These are phyloP conservation scores for Tuber aestivum DNA, from an alignment of 495 filamentous ascomycete species.

Conservation along the genomic window DNA sequence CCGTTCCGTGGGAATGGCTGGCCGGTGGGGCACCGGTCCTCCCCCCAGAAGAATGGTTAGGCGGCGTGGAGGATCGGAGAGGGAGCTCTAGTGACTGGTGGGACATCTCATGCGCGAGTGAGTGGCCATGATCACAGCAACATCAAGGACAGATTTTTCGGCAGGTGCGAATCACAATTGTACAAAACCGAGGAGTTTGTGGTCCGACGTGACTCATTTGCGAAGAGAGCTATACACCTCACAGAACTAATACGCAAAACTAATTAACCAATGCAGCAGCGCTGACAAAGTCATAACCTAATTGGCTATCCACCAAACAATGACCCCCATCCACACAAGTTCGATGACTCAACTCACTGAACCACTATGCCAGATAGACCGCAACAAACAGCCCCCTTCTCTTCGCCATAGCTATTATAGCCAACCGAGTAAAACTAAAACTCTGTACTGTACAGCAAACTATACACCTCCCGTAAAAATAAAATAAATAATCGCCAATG, in stretches of 20 bases:
- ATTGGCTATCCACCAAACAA: neutral
- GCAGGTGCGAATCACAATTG: neutral
- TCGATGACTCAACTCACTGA: neutral
- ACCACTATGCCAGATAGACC: neutral
- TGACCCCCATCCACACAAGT: neutral
- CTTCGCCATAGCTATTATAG: neutral
- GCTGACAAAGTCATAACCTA: neutral
- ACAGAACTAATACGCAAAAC: neutral
- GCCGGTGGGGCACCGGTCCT: neutral
- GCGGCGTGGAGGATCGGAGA: neutral
- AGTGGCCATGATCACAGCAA: neutral
- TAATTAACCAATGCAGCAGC: neutral
- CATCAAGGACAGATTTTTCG: neutral
- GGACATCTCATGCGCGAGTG: neutral
- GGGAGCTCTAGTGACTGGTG: neutral
- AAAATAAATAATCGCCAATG: neutral
- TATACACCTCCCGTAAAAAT: neutral
- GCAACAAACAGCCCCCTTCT: neutral
- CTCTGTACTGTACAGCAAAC: conserved; percentile 1
- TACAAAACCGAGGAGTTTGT: neutral
- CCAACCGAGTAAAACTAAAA: neutral
- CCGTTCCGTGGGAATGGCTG: neutral
- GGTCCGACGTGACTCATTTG: neutral
- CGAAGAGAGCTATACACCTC: neutral
- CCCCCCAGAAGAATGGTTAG: neutral